These are phyloP conservation scores for Spirogloea muscicola DNA, from an alignment of 139 green algal genomes.

Conservation along the genomic window DNA sequence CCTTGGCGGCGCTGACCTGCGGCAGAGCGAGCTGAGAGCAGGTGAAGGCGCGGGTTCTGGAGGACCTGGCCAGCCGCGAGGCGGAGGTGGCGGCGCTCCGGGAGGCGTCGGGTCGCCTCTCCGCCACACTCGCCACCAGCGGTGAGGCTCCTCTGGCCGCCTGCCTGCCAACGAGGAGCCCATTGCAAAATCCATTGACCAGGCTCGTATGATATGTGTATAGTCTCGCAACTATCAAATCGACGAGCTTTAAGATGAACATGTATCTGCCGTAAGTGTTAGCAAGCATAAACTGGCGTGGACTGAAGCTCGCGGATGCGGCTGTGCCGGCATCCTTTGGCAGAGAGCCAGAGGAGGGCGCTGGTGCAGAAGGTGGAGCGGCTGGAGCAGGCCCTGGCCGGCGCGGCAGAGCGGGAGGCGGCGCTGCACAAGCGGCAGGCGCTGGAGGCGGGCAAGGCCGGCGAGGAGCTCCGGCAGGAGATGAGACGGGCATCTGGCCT, in stretches of 20 bases:
- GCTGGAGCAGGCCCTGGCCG: not conserved
- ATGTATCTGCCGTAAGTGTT: too few relatives aligned
- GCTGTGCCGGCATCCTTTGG: not conserved
- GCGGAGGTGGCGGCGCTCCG: not conserved
- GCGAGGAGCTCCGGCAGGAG: not conserved
- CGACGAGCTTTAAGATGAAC: too few relatives aligned
- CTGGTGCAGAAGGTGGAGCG: not conserved
- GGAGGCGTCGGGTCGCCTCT: not conserved
- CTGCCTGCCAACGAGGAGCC: not conserved
- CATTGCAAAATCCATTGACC: not conserved
- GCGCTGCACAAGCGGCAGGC: not conserved
- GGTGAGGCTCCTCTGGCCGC: too few relatives aligned
- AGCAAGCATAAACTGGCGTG: too few relatives aligned
- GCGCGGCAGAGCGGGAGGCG: not conserved
- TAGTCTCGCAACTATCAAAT: too few relatives aligned
- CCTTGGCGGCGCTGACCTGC: not conserved
- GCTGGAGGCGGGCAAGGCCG: not conserved
- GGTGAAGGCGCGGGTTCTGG: not conserved
- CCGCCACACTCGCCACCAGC: too few relatives aligned
- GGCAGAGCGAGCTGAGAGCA: not conserved
- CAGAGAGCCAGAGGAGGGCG: not conserved
- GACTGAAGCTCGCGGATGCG: not conserved
- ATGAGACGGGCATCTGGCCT: not conserved
- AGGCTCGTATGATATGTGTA: not conserved
- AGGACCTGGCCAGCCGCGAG: not conserved